These are phyloP conservation scores for Bullera alba DNA, from an alignment of 768 basidiomycete species.

Conservation along the genomic window DNA sequence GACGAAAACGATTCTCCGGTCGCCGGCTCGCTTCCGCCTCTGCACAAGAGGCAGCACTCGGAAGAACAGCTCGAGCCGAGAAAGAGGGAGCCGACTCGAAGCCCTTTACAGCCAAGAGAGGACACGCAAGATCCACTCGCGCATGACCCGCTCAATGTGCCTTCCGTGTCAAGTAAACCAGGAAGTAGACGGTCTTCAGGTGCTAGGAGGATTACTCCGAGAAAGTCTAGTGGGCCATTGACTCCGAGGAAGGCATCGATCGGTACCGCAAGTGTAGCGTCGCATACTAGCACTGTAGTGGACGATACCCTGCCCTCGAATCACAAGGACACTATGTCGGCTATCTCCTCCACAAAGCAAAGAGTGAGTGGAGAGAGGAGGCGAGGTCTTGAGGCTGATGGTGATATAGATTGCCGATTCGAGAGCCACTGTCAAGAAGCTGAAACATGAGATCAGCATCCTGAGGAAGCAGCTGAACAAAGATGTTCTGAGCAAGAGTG, in stretches of 20 bases:
- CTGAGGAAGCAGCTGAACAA: conserved; percentile 26
- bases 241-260: conserved; percentile 6
- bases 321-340: conserved; percentile 13
- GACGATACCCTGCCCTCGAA: conserved; percentile 14
- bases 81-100: conserved; percentile 33
- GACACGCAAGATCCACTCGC: not conserved
- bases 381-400: too few species aligned
- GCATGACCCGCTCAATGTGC: conserved; percentile 10
- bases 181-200: conserved; percentile 5
- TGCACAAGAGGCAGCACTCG: conserved; percentile 37
- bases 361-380: conserved; percentile 14
- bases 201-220: conserved; percentile 3
- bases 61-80: conserved; percentile 38
- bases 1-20: conserved; percentile 9
- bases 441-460: conserved; percentile 57
- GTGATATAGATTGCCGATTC: conserved; percentile 76
- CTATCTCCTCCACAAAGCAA: conserved; percentile 9
- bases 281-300: not conserved
- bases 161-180: conserved; percentile 3
- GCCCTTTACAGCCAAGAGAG: conserved; percentile 15
- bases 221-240: conserved; percentile 1
- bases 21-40: conserved; percentile 4
- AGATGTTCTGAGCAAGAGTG: conserved; percentile 14
- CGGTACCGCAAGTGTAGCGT: conserved; percentile 1
- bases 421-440: conserved; percentile 63